Percentiles rank a stretch among this genome's conserved stretches.
Conservation (phyloP, 768 basidiomycete species). For the Rhodotorula diobovata region DNA sequence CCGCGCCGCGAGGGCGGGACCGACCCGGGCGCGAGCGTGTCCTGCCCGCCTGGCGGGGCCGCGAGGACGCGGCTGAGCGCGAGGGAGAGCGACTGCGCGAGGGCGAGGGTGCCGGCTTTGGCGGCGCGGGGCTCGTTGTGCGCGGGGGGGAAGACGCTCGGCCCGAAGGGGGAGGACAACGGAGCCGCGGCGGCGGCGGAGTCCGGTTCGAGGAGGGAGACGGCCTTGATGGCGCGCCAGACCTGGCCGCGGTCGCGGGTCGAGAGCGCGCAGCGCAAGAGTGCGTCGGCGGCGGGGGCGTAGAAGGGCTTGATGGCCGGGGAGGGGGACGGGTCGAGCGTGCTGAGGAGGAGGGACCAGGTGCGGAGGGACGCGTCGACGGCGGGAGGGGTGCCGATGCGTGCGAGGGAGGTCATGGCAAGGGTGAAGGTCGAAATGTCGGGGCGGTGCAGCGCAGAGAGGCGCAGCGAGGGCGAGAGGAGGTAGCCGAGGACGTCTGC, state of each 20-base stretch:
- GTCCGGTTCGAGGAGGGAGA: not conserved
- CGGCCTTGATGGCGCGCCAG: constrained; percentile 18
- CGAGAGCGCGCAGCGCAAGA: not conserved
- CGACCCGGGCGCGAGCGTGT: not conserved
- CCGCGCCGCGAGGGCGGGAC: not conserved
- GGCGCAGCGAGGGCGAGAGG: not conserved
- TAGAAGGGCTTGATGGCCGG: not conserved
- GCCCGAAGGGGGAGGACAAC: not conserved
- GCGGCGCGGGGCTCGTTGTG: too few species aligned
- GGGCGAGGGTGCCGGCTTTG: not conserved
- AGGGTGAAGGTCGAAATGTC: not conserved
- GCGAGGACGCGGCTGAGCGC: not conserved
- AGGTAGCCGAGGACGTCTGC: not conserved
- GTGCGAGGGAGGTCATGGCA: not conserved
- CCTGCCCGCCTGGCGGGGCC: not conserved
- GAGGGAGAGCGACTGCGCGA: not conserved
- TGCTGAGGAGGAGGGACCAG: not conserved
- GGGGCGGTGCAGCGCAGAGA: not conserved
- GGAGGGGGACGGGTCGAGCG: not conserved
- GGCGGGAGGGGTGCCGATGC: not conserved
- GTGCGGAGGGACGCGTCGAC: not conserved
- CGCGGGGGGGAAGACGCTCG: not conserved
- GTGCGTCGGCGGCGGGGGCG: not conserved
- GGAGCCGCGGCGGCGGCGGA: not conserved
- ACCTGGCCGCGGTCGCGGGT: constrained; percentile 9